Percentiles rank a stretch among this genome's conserved stretches.
These are phyloP conservation scores for Phytopythium ostracodes DNA, from an alignment of 352 stramenopile species.

Conservation along the genomic window DNA sequence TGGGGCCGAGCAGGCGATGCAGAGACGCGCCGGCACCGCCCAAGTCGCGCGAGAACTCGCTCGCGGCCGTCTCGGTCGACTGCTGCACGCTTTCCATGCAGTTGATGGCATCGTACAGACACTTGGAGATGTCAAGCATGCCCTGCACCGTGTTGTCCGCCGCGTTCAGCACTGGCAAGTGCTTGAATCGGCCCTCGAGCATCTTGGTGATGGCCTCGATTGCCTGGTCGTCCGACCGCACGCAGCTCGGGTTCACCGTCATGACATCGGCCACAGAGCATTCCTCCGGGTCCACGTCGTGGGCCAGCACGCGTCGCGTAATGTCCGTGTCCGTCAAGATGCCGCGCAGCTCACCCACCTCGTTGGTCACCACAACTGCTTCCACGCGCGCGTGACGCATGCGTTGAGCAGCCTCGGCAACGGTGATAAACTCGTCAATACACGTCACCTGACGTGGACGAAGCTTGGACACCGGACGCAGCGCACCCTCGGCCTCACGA, in stretches of 20 bases:
- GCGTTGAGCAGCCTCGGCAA: conserved; percentile 72
- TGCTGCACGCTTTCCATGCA: conserved; percentile 87
- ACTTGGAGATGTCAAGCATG: conserved; percentile 91
- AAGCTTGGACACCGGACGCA: conserved; percentile 77
- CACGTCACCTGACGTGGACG: conserved; percentile 74
- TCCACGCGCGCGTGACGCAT: conserved; percentile 84
- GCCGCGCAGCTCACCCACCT: conserved; percentile 74
- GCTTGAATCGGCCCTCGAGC: conserved; percentile 85
- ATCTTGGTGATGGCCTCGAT: conserved; percentile 89
- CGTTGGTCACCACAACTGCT: conserved; percentile 82
- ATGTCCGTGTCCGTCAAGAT: conserved; percentile 89
- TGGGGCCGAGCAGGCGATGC: conserved; percentile 70
- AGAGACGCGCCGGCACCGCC: conserved; percentile 54
- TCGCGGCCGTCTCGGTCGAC: conserved; percentile 72
- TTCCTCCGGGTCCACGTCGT: conserved; percentile 76
- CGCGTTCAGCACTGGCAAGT: conserved; percentile 72
- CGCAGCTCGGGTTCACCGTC: conserved; percentile 78
- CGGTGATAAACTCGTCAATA: conserved; percentile 86
- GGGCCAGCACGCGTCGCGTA: conserved; percentile 73
- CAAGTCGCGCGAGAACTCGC: conserved; percentile 77
- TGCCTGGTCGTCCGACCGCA: conserved; percentile 74
- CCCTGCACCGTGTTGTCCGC: conserved; percentile 63
- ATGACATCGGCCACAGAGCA: conserved; percentile 81
- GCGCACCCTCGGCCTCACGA: conserved; percentile 51
- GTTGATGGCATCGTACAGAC: conserved; percentile 83